Conservation (phyloP, 306 rosid genomes). For the Hippophae rhamnoides region DNA sequence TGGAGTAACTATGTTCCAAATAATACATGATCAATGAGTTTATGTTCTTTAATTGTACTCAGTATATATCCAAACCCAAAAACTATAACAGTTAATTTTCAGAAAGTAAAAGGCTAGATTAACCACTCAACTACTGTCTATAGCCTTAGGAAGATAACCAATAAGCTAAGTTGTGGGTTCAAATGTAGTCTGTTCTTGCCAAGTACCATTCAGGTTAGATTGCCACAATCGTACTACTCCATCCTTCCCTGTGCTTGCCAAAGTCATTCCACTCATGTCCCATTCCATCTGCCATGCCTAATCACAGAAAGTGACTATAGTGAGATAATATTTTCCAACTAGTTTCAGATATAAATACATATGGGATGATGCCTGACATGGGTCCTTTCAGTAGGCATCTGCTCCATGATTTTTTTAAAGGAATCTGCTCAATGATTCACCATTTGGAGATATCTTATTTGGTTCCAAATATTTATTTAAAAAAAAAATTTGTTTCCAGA, state of each 20-base stretch:
- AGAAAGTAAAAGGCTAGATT: background rate
- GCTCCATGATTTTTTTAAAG: too few relatives aligned
- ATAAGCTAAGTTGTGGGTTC: constrained; percentile 50
- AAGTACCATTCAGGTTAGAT: constrained; percentile 66
- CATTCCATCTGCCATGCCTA: constrained; percentile 97
- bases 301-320: constrained; percentile 10
- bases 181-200: constrained; percentile 86
- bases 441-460: too few relatives aligned
- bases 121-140: background rate
- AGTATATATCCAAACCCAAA: too few relatives aligned
- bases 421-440: too few relatives aligned
- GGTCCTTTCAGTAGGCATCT: too few relatives aligned
- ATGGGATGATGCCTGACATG: too few relatives aligned
- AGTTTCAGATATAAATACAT: background rate
- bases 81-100: too few relatives aligned
- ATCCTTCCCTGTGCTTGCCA: constrained; percentile 76
- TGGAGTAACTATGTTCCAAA: too few relatives aligned
- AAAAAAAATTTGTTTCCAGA: too few relatives aligned
- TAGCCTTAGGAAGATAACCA: background rate
- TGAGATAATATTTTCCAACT: background rate
- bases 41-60: too few relatives aligned
- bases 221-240: constrained; percentile 81
- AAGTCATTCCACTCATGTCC: constrained; percentile 98
- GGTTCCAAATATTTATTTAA: too few relatives aligned
- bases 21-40: too few relatives aligned